Conservation (phyloP, 257 asterid species). For the Rauvolfia tetraphylla region DNA sequence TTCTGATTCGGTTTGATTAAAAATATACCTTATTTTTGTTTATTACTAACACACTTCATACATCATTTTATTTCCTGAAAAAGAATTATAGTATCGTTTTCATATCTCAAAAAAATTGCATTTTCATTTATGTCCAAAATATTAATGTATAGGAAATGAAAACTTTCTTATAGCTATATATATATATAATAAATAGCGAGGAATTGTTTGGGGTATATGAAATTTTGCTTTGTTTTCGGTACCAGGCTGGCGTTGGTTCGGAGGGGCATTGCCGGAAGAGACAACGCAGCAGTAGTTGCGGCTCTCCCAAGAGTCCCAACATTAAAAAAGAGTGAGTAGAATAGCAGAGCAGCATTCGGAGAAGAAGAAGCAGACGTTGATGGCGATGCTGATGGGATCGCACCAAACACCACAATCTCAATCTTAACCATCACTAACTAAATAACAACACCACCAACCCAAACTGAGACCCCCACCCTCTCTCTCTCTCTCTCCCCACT, state of each 20-base stretch:
- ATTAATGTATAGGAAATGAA: no score
- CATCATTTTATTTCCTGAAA: no score
- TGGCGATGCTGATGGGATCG: slow-evolving; percentile 46
- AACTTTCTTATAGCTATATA: no score
- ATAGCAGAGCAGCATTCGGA: neutral
- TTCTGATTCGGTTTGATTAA: no score
- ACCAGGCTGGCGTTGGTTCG: slow-evolving; percentile 10
- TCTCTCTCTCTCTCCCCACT: neutral
- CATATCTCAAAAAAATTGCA: no score
- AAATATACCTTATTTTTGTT: no score
- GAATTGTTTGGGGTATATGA: no score
- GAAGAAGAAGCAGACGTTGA: slow-evolving; percentile 7
- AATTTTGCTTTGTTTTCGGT: no score
- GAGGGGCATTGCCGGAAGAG: slow-evolving; percentile 37
- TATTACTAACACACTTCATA: no score
- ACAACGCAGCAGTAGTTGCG: slow-evolving; percentile 69
- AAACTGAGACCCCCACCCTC: neutral
- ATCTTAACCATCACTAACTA: slow-evolving; percentile 5
- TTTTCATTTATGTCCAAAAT: no score
- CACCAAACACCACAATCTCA: slow-evolving; percentile 27
- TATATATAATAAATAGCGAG: no score
- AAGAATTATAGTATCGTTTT: no score
- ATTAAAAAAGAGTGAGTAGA: slow-evolving; percentile 15
- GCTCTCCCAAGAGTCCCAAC: slow-evolving; percentile 42
- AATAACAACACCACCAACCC: slow-evolving; percentile 8